Conservation (phyloP, 2,329 filamentous ascomycete genomes). For the Clarireedia hainanense region DNA sequence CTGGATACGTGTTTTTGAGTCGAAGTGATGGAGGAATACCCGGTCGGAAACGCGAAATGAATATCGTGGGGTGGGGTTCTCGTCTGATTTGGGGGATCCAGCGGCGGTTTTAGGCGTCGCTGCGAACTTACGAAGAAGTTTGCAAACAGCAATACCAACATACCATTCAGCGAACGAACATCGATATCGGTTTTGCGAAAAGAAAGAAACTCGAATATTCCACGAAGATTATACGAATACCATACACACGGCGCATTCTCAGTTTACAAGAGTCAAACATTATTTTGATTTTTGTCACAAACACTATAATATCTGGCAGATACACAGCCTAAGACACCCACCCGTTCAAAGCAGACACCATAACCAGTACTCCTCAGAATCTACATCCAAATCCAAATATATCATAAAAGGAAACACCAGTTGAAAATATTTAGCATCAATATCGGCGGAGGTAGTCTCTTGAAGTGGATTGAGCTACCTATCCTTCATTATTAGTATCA, state of each 20-base stretch:
- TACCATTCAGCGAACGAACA: not conserved
- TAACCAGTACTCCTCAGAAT: not conserved
- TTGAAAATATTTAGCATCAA: not conserved
- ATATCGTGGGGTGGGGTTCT: not conserved
- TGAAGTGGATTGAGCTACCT: not conserved
- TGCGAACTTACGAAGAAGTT: not conserved
- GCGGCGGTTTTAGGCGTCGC: not conserved
- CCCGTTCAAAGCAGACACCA: not conserved
- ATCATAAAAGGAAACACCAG: not conserved
- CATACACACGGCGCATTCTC: not conserved
- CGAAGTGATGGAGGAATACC: conserved; percentile 15
- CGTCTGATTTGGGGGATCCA: not conserved
- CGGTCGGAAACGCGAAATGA: conserved; percentile 17
- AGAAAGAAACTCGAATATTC: too few relatives aligned
- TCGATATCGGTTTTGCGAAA: too few relatives aligned
- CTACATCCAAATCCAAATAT: not conserved
- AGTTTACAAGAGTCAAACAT: not conserved
- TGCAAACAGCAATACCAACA: not conserved
- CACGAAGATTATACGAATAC: not conserved
- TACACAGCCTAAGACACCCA: not conserved
- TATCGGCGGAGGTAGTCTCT: not conserved
- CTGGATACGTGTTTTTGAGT: not conserved
- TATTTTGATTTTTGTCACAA: not conserved
- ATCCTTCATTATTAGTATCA: not conserved
- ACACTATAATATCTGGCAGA: not conserved